Base-by-base conservation (phyloP, 2,329 filamentous ascomycete species). In the Colletotrichum australisinense region DNA sequence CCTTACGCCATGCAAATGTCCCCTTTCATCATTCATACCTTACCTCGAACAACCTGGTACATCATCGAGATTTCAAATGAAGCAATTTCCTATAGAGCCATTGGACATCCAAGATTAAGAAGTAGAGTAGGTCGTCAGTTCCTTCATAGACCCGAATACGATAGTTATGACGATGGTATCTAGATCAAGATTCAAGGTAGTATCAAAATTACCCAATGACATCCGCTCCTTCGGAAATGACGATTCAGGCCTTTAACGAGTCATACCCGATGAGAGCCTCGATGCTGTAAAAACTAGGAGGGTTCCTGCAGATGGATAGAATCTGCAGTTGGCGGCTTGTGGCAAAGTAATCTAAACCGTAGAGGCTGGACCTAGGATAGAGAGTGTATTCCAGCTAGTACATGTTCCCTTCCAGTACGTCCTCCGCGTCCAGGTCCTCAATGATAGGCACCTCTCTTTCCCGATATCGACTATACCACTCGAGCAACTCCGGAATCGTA, bases 371-470 rank as follows among this genome's bases (percentile, higher is more conserved):
- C 19, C 38, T 42, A 42, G 32, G 38, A 42, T 42, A 16, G 19
- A 35, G 28, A 0, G 0, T 60, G 32, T 19, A 60, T 19, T 60
- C 32, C 32, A 60, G 30, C 32, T 42, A 60, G 12, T 60, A 28
- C 3, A 60, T 60, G 5, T 60, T n/a, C n/a, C 22, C 22, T 60
- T 60, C 57, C 2, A 60, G 57, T 26, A 60, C 57, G 8, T 60
- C 57, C 1, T 60, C 11, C 32, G 1, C 32, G 32, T 19, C 11
- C 5, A 42, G 24, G 57, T 42, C 32, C 11, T 26, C 22, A 26
- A 60, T 60, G 1, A 19, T 11, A 42, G 57, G 12, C 14, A 26
- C 22, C 30, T 42, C 57, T 26, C 22, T 19, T 42, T 60, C 32
- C 12, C 22, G 32, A 60, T 8, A 42, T 11, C 3, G 32, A 60